These are phyloP conservation scores for Mycena polygramma DNA, from an alignment of 768 basidiomycete species.

Conservation along the genomic window DNA sequence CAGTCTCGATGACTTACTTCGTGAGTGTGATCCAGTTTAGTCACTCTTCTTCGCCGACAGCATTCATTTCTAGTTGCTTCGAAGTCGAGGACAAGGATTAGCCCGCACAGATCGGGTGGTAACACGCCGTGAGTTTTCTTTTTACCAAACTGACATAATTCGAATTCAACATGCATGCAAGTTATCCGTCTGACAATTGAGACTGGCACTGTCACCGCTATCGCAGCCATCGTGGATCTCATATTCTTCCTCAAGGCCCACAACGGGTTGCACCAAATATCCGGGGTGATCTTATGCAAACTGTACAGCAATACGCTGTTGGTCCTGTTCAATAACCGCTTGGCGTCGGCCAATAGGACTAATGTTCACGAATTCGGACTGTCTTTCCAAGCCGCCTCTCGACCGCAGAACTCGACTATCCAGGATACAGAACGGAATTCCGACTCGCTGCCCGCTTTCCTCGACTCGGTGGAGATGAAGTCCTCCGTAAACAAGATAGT, in stretches of 20 bases:
- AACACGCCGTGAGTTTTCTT: neutral
- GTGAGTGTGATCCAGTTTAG: neutral
- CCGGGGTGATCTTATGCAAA: neutral
- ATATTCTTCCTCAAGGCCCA: constrained; percentile 13
- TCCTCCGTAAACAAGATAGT: neutral
- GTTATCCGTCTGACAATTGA: constrained; percentile 32
- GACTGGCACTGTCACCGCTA: neutral
- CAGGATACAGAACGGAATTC: constrained; percentile 4
- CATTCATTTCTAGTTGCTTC: neutral
- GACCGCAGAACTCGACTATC: neutral
- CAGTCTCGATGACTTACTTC: neutral
- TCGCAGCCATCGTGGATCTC: neutral
- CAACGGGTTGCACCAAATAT: neutral
- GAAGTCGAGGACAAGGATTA: neutral
- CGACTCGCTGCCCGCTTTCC: neutral
- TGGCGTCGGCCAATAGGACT: neutral
- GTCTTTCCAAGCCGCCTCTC: neutral
- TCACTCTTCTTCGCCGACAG: neutral
- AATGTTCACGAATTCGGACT: neutral
- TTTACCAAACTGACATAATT: neutral
- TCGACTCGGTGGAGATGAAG: constrained; percentile 13
- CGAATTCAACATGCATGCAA: neutral
- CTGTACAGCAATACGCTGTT: neutral
- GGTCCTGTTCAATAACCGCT: neutral
- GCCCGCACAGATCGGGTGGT: neutral